Percentiles rank a stretch among this genome's conserved stretches.
Evolutionary conservation across 345 rosid genomes (phyloP).

Genomic region (Cardamine chenopodiifolia): DNA sequence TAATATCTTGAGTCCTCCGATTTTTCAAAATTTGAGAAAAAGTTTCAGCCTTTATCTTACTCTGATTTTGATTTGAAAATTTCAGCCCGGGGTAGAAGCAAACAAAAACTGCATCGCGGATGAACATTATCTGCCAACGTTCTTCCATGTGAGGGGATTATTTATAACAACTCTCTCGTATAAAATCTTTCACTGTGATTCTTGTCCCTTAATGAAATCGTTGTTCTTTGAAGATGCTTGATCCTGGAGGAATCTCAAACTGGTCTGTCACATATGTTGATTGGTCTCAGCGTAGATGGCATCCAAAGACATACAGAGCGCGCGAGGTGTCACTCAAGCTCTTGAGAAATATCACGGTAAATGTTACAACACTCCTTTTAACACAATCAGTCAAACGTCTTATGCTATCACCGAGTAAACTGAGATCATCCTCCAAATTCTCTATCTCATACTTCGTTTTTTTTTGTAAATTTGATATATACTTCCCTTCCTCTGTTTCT

Average conservation of each 20-base stretch:
- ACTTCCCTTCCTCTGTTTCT: slow-evolving; percentile 18
- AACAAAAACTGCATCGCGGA: slow-evolving; percentile 92
- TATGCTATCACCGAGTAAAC: not conserved
- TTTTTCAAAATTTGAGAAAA: not conserved
- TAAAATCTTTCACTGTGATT: not conserved
- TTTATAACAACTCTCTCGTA: not conserved
- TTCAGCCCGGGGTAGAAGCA: slow-evolving; percentile 94
- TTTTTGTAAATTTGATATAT: not conserved
- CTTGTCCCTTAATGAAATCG: slow-evolving; percentile 16
- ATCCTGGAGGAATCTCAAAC: slow-evolving; percentile 90
- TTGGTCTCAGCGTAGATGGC: slow-evolving; percentile 99
- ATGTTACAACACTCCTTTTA: slow-evolving; percentile 2
- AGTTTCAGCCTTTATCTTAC: slow-evolving; percentile 10
- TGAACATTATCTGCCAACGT: slow-evolving; percentile 97
- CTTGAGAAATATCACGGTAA: slow-evolving; percentile 81
- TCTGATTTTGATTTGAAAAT: slow-evolving; percentile 15
- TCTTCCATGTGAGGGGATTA: slow-evolving; percentile 67
- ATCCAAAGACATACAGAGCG: slow-evolving; percentile 85
- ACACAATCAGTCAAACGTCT: slow-evolving; percentile 11
- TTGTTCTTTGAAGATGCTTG: slow-evolving; percentile 64
- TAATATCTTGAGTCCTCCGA: not conserved
- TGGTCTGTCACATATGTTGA: slow-evolving; percentile 97
- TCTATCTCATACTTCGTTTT: not conserved
- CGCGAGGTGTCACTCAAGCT: slow-evolving; percentile 65
- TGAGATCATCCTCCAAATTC: not conserved